phyloP scores from a whole-genome alignment of 257 asterid species.

The Penstemon davidsonii region DNA sequence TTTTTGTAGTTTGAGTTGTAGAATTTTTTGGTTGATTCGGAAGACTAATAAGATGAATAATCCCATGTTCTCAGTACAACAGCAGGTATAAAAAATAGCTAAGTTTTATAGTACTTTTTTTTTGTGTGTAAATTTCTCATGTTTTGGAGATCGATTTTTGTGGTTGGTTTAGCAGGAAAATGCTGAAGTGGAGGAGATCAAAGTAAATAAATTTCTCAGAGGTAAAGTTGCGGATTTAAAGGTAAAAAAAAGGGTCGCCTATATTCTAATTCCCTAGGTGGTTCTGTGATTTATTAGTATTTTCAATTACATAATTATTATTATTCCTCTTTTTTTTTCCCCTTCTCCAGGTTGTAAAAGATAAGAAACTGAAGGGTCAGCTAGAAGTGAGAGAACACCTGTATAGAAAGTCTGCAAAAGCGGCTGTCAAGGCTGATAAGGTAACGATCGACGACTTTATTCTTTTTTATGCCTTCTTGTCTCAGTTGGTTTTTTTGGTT shows the following conservation, averaged over 20 bases:
- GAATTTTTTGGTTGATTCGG: no score
- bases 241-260: conserved; percentile 36
- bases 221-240: conserved; percentile 71
- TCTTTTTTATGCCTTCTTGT: conserved; percentile 16
- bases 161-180: conserved; percentile 41
- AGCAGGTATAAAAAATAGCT: no score
- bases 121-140: no score
- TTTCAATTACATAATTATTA: not conserved
- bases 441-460: conserved; percentile 26
- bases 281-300: not conserved
- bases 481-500: not conserved
- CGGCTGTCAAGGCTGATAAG: conserved; percentile 90
- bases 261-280: not conserved
- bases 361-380: conserved; percentile 88
- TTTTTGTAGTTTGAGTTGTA: no score
- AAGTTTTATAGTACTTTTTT: no score
- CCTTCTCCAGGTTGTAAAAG: conserved; percentile 50
- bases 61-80: no score
- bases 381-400: conserved; percentile 67
- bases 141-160: no score
- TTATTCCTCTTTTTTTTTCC: no score
- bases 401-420: conserved; percentile 73
- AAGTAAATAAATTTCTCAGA: conserved; percentile 64
- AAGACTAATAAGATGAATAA: no score
- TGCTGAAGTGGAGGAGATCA: conserved; percentile 59